phyloP scores from a whole-genome alignment of 139 green algal species.

The Coelastrella sp. region DNA sequence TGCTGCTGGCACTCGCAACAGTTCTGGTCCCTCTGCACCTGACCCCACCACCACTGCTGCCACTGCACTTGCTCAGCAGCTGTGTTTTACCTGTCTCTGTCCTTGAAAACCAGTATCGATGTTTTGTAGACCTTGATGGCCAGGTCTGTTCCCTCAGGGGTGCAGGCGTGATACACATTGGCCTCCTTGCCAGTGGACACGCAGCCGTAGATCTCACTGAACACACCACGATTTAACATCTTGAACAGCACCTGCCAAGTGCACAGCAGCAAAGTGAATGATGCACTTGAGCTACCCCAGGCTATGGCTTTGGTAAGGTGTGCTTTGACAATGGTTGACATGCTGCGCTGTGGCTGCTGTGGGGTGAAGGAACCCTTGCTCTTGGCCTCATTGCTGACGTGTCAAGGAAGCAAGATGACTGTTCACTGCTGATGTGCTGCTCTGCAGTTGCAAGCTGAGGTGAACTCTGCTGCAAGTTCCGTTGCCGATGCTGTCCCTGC shows the following conservation, averaged over 20 bases:
- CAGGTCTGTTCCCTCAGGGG: slow-evolving; percentile 19
- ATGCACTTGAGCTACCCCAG: not conserved
- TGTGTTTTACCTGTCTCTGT: slow-evolving; percentile 81
- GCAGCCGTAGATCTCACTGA: slow-evolving; percentile 93
- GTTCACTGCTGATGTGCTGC: too few relatives aligned
- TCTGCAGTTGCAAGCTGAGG: not conserved
- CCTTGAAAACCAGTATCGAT: slow-evolving; percentile 98
- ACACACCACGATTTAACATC: slow-evolving; percentile 92
- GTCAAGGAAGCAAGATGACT: too few relatives aligned
- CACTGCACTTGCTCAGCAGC: not conserved
- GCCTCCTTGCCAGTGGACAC: slow-evolving; percentile 98
- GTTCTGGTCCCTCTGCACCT: too few relatives aligned
- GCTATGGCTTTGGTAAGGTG: too few relatives aligned
- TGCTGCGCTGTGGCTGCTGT: too few relatives aligned
- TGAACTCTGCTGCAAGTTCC: not conserved
- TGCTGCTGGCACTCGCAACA: not conserved
- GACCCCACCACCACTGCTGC: too few relatives aligned
- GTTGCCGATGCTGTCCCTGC: not conserved
- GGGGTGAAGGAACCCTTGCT: too few relatives aligned
- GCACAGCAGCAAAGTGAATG: not conserved
- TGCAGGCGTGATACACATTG: slow-evolving; percentile 96
- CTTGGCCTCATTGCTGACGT: too few relatives aligned
- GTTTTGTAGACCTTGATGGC: slow-evolving; percentile 94
- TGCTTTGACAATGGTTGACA: too few relatives aligned
- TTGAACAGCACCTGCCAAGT: slow-evolving; percentile 92